These are phyloP conservation scores for Diplodia sapinea DNA, from an alignment of 2,329 filamentous ascomycete genomes.

Conservation along the genomic window DNA sequence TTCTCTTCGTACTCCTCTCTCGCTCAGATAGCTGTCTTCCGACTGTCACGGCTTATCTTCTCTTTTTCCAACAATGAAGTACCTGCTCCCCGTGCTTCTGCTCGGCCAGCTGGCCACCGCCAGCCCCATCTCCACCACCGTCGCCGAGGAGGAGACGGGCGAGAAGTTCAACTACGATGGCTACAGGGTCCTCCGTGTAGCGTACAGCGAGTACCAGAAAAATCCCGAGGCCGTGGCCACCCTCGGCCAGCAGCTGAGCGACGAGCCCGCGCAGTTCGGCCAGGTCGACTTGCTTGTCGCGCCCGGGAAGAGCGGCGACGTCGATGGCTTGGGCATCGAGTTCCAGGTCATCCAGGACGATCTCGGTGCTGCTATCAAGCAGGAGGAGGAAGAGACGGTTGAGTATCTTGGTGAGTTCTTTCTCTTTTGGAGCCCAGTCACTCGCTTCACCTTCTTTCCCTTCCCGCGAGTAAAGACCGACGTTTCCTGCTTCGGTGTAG, in stretches of 20 bases:
- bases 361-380: slow-evolving; percentile 43
- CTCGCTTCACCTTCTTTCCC: neutral
- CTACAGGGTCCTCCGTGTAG: slow-evolving; percentile 46
- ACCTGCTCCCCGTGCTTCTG: neutral
- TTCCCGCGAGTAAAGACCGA: too few species aligned
- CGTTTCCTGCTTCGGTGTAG: neutral
- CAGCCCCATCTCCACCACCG: neutral
- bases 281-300: slow-evolving; percentile 47
- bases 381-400: slow-evolving; percentile 39
- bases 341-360: slow-evolving; percentile 44
- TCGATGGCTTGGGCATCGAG: slow-evolving; percentile 39
- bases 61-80: neutral
- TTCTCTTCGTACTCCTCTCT: neutral
- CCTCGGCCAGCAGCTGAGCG: slow-evolving; percentile 43
- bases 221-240: slow-evolving; percentile 41
- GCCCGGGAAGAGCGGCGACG: slow-evolving; percentile 42
- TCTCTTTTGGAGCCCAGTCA: too few species aligned
- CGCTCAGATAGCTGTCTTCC: neutral
- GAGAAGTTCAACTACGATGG: slow-evolving; percentile 43
- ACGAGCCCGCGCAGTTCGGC: slow-evolving; percentile 41
- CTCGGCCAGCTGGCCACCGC: slow-evolving; percentile 12
- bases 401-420: slow-evolving; percentile 40
- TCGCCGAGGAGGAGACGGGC: neutral
- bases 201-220: slow-evolving; percentile 39
- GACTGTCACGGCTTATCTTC: neutral